These are phyloP conservation scores for Podospora comata DNA, from an alignment of 495 filamentous ascomycete species.

Conservation along the genomic window DNA sequence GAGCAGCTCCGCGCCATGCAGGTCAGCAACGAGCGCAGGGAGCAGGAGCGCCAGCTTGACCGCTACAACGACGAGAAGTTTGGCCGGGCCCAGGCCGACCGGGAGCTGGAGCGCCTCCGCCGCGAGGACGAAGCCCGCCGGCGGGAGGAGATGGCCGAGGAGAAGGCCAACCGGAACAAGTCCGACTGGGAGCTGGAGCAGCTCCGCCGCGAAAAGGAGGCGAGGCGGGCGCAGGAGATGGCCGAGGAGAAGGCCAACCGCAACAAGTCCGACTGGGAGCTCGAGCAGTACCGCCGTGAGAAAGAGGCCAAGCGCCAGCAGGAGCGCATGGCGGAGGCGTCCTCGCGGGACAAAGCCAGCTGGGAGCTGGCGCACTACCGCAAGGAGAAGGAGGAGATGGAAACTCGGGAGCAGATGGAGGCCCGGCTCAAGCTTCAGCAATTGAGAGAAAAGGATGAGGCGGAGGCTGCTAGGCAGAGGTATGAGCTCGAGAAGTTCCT, in stretches of 20 bases:
- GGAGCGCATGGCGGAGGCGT: conserved; percentile 25
- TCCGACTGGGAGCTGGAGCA: conserved; percentile 9
- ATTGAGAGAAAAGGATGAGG: conserved; percentile 34
- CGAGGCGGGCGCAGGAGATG: conserved; percentile 4
- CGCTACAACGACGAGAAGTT: conserved; percentile 35
- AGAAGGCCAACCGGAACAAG: conserved; percentile 4
- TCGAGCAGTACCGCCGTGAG: conserved; percentile 5
- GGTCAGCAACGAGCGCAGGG: conserved; percentile 19
- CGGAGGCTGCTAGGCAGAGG: conserved; percentile 42
- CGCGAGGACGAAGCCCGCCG: conserved; percentile 8
- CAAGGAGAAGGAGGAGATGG: conserved; percentile 12
- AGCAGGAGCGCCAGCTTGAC: conserved; percentile 23
- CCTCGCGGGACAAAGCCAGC: background rate
- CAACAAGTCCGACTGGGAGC: conserved; percentile 5
- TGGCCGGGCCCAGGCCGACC: conserved; percentile 4
- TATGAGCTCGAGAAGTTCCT: conserved; percentile 42
- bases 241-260: background rate
- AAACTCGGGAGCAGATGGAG: conserved; percentile 29
- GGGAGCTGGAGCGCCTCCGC: conserved; percentile 9
- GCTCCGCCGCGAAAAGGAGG: conserved; percentile 14
- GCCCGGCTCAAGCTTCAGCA: background rate
- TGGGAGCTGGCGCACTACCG: conserved; percentile 6
- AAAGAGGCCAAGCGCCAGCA: conserved; percentile 23
- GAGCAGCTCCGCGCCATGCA: conserved; percentile 26
- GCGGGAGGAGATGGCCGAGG: background rate